Evolutionary conservation across 805 yeast species (phyloP).

Genomic region (Blastobotrys peoriensis): DNA sequence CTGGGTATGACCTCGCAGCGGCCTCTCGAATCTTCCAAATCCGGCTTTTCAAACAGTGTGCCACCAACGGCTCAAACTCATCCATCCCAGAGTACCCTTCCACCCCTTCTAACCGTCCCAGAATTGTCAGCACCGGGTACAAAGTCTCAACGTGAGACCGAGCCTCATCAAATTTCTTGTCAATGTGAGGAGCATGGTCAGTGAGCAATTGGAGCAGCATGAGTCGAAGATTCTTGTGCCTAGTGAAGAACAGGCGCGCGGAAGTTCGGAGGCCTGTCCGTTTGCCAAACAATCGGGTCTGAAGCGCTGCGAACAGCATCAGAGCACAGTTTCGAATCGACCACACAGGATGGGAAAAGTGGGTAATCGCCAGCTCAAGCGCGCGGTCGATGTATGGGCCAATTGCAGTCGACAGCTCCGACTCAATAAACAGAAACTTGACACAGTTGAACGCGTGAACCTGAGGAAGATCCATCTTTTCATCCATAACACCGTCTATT

Average conservation of each 20-base stretch:
- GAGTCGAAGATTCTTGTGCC: constrained; percentile 47
- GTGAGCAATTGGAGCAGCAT: constrained; percentile 37
- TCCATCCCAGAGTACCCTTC: constrained; percentile 47
- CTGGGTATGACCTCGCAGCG: constrained; percentile 66
- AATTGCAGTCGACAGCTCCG: constrained; percentile 52
- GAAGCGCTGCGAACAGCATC: constrained; percentile 84
- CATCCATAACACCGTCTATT: constrained; percentile 40
- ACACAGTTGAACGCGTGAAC: constrained; percentile 91
- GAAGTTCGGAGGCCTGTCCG: constrained; percentile 31
- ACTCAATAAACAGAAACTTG: constrained; percentile 65
- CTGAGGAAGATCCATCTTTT: constrained; percentile 73
- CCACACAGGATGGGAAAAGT: constrained; percentile 70
- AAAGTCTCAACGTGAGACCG: constrained; percentile 46
- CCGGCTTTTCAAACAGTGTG: constrained; percentile 43
- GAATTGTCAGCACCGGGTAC: constrained; percentile 68
- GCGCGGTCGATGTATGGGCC: constrained; percentile 50
- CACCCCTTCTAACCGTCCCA: constrained; percentile 62
- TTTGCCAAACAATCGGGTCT: constrained; percentile 71
- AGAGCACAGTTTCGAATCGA: constrained; percentile 86
- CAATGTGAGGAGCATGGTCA: constrained; percentile 20
- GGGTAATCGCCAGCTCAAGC: constrained; percentile 51
- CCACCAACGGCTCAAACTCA: constrained; percentile 46
- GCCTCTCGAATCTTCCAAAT: constrained; percentile 85
- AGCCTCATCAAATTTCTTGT: constrained; percentile 12
- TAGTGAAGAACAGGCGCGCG: constrained; percentile 66